phyloP scores from a whole-genome alignment of 2,329 filamentous ascomycete species.

The Pseudogymnoascus sp. region DNA sequence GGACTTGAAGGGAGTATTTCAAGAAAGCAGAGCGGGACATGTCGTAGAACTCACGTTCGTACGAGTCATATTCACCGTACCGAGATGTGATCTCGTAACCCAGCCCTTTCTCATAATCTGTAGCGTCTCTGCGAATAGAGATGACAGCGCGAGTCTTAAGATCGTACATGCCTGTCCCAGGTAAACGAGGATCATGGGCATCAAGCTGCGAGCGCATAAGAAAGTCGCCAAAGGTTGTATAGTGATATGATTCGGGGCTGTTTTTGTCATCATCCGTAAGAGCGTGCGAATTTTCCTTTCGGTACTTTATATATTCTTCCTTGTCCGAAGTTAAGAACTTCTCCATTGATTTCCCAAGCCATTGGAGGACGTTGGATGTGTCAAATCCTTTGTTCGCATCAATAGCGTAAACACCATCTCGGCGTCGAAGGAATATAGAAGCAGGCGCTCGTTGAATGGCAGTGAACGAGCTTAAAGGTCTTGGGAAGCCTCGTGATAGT shows the following conservation, averaged over 20 bases:
- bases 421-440: constrained; percentile 69
- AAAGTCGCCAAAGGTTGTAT: constrained; percentile 78
- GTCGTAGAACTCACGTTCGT: constrained; percentile 91
- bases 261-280: constrained; percentile 66
- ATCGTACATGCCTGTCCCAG: constrained; percentile 91
- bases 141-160: constrained; percentile 91
- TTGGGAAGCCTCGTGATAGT: constrained; percentile 61
- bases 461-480: constrained; percentile 62
- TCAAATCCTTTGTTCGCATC: constrained; percentile 94
- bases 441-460: constrained; percentile 64
- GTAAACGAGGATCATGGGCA: constrained; percentile 76
- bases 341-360: constrained; percentile 93
- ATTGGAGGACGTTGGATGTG: constrained; percentile 75
- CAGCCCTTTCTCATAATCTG: constrained; percentile 63
- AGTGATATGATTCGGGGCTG: constrained; percentile 76
- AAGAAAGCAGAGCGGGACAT: constrained; percentile 93
- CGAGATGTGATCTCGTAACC: constrained; percentile 80
- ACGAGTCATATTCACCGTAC: constrained; percentile 80
- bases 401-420: constrained; percentile 84
- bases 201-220: constrained; percentile 94
- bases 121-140: constrained; percentile 80
- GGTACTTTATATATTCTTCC: constrained; percentile 79
- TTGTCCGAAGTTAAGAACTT: constrained; percentile 82
- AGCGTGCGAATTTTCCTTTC: constrained; percentile 59
- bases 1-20: constrained; percentile 93